A percentile compares a stretch with the other conserved stretches of the same genome.
phyloP scores from a whole-genome alignment of 495 filamentous ascomycete genomes.

The Talaromyces liani region DNA sequence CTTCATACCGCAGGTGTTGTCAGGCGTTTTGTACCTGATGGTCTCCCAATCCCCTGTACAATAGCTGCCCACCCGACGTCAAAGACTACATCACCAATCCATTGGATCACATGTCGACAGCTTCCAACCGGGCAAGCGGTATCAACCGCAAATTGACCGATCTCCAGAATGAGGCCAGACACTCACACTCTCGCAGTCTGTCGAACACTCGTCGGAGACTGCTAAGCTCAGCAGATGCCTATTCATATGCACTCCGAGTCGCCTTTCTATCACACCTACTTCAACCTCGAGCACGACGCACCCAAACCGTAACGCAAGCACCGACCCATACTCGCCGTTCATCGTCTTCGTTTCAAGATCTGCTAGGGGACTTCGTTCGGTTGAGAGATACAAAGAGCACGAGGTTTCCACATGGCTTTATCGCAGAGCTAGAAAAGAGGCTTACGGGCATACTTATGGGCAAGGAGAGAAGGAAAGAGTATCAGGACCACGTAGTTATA shows the following conservation, averaged over 20 bases:
- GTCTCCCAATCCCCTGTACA: conserved; percentile 4
- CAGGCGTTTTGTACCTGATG: not conserved
- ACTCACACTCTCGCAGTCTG: conserved; percentile 38
- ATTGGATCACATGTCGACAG: conserved; percentile 41
- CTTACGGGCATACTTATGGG: conserved; percentile 59
- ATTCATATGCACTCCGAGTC: conserved; percentile 80
- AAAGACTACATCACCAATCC: not conserved
- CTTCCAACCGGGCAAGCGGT: conserved; percentile 46
- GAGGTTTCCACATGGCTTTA: conserved; percentile 73
- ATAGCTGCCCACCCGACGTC: not conserved
- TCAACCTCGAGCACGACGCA: conserved; percentile 78
- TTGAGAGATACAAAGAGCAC: conserved; percentile 69
- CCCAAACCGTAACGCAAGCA: conserved; percentile 66
- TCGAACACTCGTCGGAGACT: conserved; percentile 43
- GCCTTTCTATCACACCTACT: conserved; percentile 92
- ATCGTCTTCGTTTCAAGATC: conserved; percentile 63
- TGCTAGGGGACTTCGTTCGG: conserved; percentile 69
- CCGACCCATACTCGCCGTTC: conserved; percentile 54
- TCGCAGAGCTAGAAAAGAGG: conserved; percentile 60
- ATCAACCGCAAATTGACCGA: conserved; percentile 50
- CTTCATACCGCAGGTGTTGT: not conserved
- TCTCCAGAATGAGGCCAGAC: conserved; percentile 44
- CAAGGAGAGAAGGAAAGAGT: conserved; percentile 69
- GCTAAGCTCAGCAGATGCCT: conserved; percentile 65
- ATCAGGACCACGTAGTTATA: conserved; percentile 67